A percentile compares a stretch with the other conserved stretches of the same genome.
phyloP scores from a whole-genome alignment of 106 monocot genomes.

The Chionographis japonica region DNA sequence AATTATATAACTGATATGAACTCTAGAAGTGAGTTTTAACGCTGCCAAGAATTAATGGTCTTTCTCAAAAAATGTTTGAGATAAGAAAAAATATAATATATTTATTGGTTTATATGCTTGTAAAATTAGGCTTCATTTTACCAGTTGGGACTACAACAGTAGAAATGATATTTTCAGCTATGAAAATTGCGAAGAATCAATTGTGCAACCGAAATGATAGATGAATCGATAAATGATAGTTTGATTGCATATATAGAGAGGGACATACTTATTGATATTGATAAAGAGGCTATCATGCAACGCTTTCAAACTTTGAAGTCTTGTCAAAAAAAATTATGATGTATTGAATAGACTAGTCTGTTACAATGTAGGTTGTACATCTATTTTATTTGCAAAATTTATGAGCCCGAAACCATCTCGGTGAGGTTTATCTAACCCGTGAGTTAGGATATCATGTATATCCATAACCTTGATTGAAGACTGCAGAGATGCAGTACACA shows the following conservation, averaged over 20 bases:
- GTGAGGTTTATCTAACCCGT: too few species aligned
- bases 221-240: neutral
- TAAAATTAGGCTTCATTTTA: neutral
- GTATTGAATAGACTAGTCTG: too few species aligned
- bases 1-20: neutral
- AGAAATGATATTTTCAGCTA: neutral
- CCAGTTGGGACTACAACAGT: constrained; percentile 1
- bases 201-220: neutral
- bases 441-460: too few species aligned
- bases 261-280: neutral
- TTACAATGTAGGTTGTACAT: too few species aligned
- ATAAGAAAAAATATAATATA: neutral
- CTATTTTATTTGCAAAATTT: too few species aligned
- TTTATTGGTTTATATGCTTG: neutral
- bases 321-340: too few species aligned
- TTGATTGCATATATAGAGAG: constrained; percentile 4
- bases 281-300: too few species aligned
- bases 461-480: too few species aligned
- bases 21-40: neutral
- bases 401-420: too few species aligned
- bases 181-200: neutral
- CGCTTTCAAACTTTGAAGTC: too few species aligned
- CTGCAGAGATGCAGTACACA: too few species aligned
- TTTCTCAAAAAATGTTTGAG: neutral
- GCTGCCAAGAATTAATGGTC: neutral